These are phyloP conservation scores for Puccinia horiana DNA, from an alignment of 1,284 basidiomycete genomes.

Conservation along the genomic window DNA sequence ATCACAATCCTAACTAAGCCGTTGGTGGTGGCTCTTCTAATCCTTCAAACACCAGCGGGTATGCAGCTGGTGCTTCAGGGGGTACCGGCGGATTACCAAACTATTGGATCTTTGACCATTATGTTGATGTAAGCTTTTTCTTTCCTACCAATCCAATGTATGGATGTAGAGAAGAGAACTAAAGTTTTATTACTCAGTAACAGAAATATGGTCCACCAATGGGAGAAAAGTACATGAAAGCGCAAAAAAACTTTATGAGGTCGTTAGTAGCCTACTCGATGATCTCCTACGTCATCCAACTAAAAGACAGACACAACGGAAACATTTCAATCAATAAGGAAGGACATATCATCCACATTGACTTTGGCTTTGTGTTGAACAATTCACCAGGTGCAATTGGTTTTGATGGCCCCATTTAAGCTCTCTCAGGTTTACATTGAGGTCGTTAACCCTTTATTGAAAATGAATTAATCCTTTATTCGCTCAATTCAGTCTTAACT, in stretches of 20 bases:
- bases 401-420: slow-evolving; percentile 98
- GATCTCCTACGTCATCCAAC: slow-evolving; percentile 91
- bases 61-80: background rate
- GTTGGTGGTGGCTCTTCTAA: slow-evolving; percentile 83
- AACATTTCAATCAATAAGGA: slow-evolving; percentile 95
- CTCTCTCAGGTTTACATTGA: slow-evolving; percentile 93
- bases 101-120: slow-evolving; percentile 82
- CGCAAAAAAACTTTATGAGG: slow-evolving; percentile 79
- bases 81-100: slow-evolving; percentile 33
- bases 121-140: slow-evolving; percentile 68
- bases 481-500: slow-evolving; percentile 88
- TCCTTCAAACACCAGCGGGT: slow-evolving; percentile 60
- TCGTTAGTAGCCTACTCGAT: slow-evolving; percentile 89
- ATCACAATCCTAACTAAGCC: slow-evolving; percentile 61
- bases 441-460: slow-evolving; percentile 85
- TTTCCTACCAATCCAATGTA: background rate
- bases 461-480: slow-evolving; percentile 74
- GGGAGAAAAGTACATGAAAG: slow-evolving; percentile 81
- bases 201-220: slow-evolving; percentile 87
- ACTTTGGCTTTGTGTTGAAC: slow-evolving; percentile 97
- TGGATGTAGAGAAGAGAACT: background rate
- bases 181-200: background rate
- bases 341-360: slow-evolving; percentile 87
- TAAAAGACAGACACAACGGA: slow-evolving; percentile 98
- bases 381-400: slow-evolving; percentile 84